Evolutionary conservation across 2,329 filamentous ascomycete species (phyloP), one percentile per base, ranked within the genome.

Genomic region (Boeremia lycopersici): DNA sequence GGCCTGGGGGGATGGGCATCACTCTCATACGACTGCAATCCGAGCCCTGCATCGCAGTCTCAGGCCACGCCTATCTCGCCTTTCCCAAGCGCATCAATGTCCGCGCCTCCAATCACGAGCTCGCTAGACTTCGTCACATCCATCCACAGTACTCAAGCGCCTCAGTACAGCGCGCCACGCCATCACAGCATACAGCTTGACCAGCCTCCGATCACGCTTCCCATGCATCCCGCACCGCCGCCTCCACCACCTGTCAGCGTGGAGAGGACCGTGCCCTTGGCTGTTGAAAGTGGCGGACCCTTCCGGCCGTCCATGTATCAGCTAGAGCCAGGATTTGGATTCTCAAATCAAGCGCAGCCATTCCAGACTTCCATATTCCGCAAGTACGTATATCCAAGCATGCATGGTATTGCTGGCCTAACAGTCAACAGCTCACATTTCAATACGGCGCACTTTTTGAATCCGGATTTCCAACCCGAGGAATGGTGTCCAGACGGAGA

Each of bases 391-490:
- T 51, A 12, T 41, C 15, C 30, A 1, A n/a, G 10, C 13, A 31
- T 26, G 25, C 17, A 19, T 12, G 4, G 2, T 6, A 12, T 8
- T n/a, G 19, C 30, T 25, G 23, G 6, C 25, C 63, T 73, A 45
- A 74, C 42, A 2, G 8, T 7, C 7, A 30, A 31, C 39, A 81
- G 79, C 63, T 82, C 79, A 5, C 79, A 79, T 59, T 82, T 75
- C 74, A 82, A 82, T 52, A 79, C 78, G 17, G 79, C 79, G 5
- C 80, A 83, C 66, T 83, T 79, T 65, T 65, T 77, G 55, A 82
- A 82, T 59, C 77, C 78, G 17, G 78, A 82, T 29, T 83, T 83
- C 61, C 78, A 82, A 53, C 80, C 80, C 6, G 79, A 82, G 59
- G 78, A 81, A 55, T 82, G 80, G 79, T 74, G 72, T 57, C 80